A percentile compares a stretch with the other conserved stretches of the same genome.
Conservation (phyloP, 176 grass and related monocot genomes). For the Zea mays region DNA sequence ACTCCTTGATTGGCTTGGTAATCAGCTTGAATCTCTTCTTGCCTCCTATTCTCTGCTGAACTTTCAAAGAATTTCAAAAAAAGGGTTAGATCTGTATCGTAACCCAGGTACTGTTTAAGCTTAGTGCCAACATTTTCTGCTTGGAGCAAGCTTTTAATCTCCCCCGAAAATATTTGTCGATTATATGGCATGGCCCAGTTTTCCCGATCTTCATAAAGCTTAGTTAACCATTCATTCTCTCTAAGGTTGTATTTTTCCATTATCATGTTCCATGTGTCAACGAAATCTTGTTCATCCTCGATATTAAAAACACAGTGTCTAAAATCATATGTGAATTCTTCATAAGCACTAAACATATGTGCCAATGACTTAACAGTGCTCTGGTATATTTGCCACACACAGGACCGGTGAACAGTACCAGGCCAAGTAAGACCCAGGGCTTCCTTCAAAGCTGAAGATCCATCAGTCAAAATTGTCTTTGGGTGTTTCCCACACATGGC, state of each 20-base stretch:
- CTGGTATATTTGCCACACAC: conserved; percentile 84
- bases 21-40: conserved; percentile 78
- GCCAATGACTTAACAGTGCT: conserved; percentile 55
- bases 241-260: conserved; percentile 73
- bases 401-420: conserved; percentile 55
- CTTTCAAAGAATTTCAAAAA: conserved; percentile 58
- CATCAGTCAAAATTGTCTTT: conserved; percentile 64
- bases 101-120: conserved; percentile 50
- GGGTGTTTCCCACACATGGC: conserved; percentile 76
- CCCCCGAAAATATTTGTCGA: conserved; percentile 57
- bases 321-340: conserved; percentile 66
- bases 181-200: conserved; percentile 69
- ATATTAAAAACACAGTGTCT: conserved; percentile 70
- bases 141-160: conserved; percentile 62
- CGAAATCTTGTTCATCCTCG: conserved; percentile 75
- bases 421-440: conserved; percentile 63
- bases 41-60: conserved; percentile 55
- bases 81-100: conserved; percentile 49
- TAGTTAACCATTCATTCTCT: conserved; percentile 59
- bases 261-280: conserved; percentile 71
- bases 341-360: conserved; percentile 44
- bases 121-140: conserved; percentile 52
- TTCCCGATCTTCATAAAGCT: conserved; percentile 72
- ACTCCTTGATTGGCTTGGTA: conserved; percentile 60
- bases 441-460: conserved; percentile 57